Evolutionary conservation across 2,329 filamentous ascomycete genomes (phyloP), one percentile per base, ranked within the genome.

Genomic region (Monilinia laxa): DNA sequence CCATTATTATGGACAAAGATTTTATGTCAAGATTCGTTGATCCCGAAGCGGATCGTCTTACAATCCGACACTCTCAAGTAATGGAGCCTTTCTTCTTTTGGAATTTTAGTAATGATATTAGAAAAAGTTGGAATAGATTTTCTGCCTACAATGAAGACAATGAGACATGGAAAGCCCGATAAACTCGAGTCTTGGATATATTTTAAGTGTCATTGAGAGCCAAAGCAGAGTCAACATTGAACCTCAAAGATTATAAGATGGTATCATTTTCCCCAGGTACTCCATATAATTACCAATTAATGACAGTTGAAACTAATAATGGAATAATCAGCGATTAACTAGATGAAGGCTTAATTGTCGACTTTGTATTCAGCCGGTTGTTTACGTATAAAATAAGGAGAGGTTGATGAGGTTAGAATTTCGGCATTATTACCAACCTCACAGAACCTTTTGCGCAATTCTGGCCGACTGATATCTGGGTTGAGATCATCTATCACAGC

Each of bases 221-320:
- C 9, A 71, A 70, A 58, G 68, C 67, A 25, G 64, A 70, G 25
- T 68, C 68, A 3, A 59, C 65, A n/a, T 52, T 71, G 6, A 70
- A 70, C 42, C 49, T 69, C 18, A 66, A 68, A 28, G 64, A 68
- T 49, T 71, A 71, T 57, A 67, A 71, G 51, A 67, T 68, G 52
- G 62, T 68, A 4, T 40, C 60, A 2, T 67, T 65, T 51, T 18
- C 49, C 23, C 68, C 63, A n/a, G 68, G 64, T 12, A 69, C 68
- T 3, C 55, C 28, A 42, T 71, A 65, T 38, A 66, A 71, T 28
- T 23, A 28, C 5, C 40, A 49, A 3, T 66, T 49, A 0, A 71
- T 71, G 70, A 49, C 25, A 53, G 67, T 60, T 31, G 65, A 70
- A 38, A 58, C 40, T 31, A 54, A 16, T 9, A 16, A n/a, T 28